Evolutionary conservation across 352 stramenopile species (phyloP).

Genomic region (Phytopythium litorale): DNA sequence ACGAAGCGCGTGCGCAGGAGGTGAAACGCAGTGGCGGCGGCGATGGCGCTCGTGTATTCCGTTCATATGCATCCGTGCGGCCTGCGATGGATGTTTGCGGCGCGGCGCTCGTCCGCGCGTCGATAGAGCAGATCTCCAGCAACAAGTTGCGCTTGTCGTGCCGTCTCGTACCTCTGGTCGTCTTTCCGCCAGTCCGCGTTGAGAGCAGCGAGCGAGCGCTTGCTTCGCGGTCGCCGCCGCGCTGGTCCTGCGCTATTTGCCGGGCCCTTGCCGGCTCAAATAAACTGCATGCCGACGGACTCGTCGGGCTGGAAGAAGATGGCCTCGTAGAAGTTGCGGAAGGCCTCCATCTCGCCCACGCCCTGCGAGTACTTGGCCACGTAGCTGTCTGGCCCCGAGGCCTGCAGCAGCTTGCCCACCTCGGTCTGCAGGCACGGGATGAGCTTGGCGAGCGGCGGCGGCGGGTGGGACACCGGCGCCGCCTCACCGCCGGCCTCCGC

Average conservation of each 20-base stretch:
- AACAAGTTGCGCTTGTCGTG: background rate
- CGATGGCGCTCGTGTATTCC: background rate
- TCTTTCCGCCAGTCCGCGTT: background rate
- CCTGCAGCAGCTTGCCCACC: slow-evolving; percentile 64
- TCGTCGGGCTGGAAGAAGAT: slow-evolving; percentile 63
- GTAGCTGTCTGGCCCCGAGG: slow-evolving; percentile 47
- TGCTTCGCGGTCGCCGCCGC: background rate
- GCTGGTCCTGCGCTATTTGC: background rate
- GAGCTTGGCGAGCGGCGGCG: slow-evolving; percentile 70
- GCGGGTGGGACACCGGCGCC: slow-evolving; percentile 18
- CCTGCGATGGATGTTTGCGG: background rate
- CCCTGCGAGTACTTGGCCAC: slow-evolving; percentile 73
- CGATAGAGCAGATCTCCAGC: background rate
- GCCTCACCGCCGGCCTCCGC: slow-evolving; percentile 3
- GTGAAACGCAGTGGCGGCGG: background rate
- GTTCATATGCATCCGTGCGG: background rate
- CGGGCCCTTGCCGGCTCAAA: background rate
- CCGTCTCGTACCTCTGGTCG: background rate
- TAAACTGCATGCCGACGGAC: slow-evolving; percentile 5
- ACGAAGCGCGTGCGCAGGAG: background rate
- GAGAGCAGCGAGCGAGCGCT: background rate
- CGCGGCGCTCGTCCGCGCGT: background rate
- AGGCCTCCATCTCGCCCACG: slow-evolving; percentile 72
- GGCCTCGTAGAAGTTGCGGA: slow-evolving; percentile 81
- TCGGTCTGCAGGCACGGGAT: slow-evolving; percentile 73